phyloP scores from a whole-genome alignment of 2,329 filamentous ascomycete species.

The Dactylellina drechsleri region DNA sequence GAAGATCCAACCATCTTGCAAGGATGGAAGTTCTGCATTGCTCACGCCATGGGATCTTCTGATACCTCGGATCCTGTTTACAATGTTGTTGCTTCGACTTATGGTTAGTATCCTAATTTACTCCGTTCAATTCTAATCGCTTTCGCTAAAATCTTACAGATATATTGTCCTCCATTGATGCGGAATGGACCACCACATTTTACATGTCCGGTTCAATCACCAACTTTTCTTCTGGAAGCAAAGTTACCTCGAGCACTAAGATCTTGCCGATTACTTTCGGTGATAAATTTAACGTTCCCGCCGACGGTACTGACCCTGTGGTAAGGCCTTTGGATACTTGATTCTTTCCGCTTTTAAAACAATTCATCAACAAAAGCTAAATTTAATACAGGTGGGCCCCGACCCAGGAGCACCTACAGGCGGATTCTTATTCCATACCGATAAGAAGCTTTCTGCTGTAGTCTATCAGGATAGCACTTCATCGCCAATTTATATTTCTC shows the following conservation, averaged over 20 bases:
- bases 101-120: background rate
- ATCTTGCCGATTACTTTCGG: slow-evolving; percentile 7
- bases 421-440: slow-evolving; percentile 7
- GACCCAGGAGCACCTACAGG: slow-evolving; percentile 2
- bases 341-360: too few species aligned
- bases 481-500: slow-evolving; percentile 11
- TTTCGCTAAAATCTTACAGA: too few species aligned
- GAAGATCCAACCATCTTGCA: slow-evolving; percentile 5
- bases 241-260: slow-evolving; percentile 10
- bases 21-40: slow-evolving; percentile 6
- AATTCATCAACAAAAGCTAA: too few species aligned
- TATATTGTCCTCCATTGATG: too few species aligned
- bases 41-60: slow-evolving; percentile 1
- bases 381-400: background rate
- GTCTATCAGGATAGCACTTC: slow-evolving; percentile 4
- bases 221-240: slow-evolving; percentile 9
- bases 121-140: background rate
- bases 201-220: slow-evolving; percentile 10
- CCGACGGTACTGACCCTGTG: slow-evolving; percentile 3
- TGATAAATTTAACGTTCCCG: slow-evolving; percentile 8
- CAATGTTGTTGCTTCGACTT: slow-evolving; percentile 1
- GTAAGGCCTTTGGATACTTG: too few species aligned
- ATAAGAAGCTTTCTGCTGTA: slow-evolving; percentile 13
- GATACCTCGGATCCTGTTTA: background rate
- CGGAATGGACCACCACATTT: background rate